phyloP scores from a whole-genome alignment of 441 rosid genomes.

The Populus hybrid region DNA sequence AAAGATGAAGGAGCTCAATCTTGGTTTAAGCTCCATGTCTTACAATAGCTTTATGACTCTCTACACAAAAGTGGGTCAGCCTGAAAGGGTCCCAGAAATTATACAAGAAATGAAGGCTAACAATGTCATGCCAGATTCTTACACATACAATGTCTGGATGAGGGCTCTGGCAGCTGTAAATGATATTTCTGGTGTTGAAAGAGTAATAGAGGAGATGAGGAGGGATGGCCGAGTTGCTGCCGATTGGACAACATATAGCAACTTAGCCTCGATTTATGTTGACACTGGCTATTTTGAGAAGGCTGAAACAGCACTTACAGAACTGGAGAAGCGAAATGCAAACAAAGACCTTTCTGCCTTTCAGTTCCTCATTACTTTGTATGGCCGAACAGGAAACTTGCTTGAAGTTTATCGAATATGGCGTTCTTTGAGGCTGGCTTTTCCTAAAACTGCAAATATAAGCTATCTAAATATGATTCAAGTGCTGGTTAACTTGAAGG shows the following conservation, averaged over 20 bases:
- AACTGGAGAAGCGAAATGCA: conserved; percentile 59
- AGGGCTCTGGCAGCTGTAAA: conserved; percentile 74
- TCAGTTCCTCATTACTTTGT: conserved; percentile 76
- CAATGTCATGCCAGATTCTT: conserved; percentile 57
- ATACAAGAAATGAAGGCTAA: conserved; percentile 82
- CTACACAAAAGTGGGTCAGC: conserved; percentile 58
- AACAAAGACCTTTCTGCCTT: conserved; percentile 53
- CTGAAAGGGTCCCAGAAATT: conserved; percentile 53
- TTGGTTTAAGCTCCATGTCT: conserved; percentile 63
- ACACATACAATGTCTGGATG: conserved; percentile 86
- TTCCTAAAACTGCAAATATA: conserved; percentile 61
- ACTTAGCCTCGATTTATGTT: conserved; percentile 75
- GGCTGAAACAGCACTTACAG: conserved; percentile 74
- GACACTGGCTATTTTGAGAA: conserved; percentile 59
- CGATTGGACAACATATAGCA: conserved; percentile 91
- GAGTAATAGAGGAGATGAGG: conserved; percentile 78
- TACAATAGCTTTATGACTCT: conserved; percentile 88
- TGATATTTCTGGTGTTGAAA: conserved; percentile 73
- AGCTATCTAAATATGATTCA: conserved; percentile 91
- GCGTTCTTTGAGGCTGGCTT: conserved; percentile 87
- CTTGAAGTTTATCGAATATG: conserved; percentile 78
- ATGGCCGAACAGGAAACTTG: conserved; percentile 62
- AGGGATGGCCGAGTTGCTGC: conserved; percentile 77
- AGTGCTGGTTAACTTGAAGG: conserved; percentile 75
- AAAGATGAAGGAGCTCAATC: conserved; percentile 91